phyloP scores from a whole-genome alignment of 2,329 filamentous ascomycete species.

The Colletotrichum ledebouriae region DNA sequence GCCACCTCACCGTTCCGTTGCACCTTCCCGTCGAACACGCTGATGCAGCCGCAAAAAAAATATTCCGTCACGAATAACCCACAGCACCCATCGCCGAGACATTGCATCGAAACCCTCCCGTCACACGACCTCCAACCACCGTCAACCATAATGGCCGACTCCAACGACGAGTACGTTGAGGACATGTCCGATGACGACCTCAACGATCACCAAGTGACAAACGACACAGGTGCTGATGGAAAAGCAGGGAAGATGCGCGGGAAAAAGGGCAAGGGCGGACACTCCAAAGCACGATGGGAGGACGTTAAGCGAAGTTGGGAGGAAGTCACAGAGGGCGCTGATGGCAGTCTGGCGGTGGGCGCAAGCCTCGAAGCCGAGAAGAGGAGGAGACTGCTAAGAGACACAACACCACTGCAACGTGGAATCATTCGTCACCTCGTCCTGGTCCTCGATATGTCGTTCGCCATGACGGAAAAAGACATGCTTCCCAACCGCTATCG shows the following conservation, averaged over 20 bases:
- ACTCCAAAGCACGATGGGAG: slow-evolving; percentile 72
- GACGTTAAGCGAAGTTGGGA: slow-evolving; percentile 79
- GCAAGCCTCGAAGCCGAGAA: slow-evolving; percentile 85
- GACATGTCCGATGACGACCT: slow-evolving; percentile 76
- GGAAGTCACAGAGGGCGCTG: slow-evolving; percentile 80
- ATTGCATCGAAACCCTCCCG: neutral
- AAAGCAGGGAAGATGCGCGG: slow-evolving; percentile 1
- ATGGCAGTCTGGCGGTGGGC: slow-evolving; percentile 83
- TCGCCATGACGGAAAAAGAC: slow-evolving; percentile 96
- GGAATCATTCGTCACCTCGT: slow-evolving; percentile 98
- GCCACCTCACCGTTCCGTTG: neutral
- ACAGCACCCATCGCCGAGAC: too few relatives aligned
- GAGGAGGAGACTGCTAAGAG: slow-evolving; percentile 83
- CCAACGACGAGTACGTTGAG: slow-evolving; percentile 78
- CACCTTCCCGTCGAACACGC: too few relatives aligned
- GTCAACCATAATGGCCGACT: slow-evolving; percentile 72
- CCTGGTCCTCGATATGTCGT: slow-evolving; percentile 90
- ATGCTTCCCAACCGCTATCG: slow-evolving; percentile 89
- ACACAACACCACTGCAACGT: slow-evolving; percentile 94
- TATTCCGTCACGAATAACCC: too few relatives aligned
- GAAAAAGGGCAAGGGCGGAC: slow-evolving; percentile 51
- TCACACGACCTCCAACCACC: slow-evolving; percentile 5
- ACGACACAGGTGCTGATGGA: slow-evolving; percentile 10
- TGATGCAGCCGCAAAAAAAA: neutral
- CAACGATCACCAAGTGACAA: slow-evolving; percentile 61